These are phyloP conservation scores for Xylaria sp. DNA, from an alignment of 2,329 filamentous ascomycete genomes.

Conservation along the genomic window DNA sequence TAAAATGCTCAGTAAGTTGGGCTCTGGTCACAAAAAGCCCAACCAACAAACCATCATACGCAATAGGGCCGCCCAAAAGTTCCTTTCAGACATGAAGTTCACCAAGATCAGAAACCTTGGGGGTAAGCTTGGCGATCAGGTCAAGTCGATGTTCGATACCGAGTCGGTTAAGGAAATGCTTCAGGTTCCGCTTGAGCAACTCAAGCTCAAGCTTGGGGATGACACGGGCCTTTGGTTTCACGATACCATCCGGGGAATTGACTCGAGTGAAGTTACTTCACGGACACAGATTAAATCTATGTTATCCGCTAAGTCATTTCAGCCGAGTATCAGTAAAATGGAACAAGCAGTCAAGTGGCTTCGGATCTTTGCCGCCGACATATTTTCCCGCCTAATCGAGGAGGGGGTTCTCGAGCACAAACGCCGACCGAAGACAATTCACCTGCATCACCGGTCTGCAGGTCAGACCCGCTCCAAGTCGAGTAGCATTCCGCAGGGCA, in stretches of 20 bases:
- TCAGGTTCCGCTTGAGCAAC: conserved; percentile 75
- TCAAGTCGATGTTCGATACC: conserved; percentile 82
- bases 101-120: conserved; percentile 96
- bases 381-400: conserved; percentile 88
- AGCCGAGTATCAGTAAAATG: conserved; percentile 79
- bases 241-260: conserved; percentile 84
- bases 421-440: conserved; percentile 85
- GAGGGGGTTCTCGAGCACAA: conserved; percentile 91
- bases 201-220: conserved; percentile 82
- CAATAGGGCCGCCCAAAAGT: conserved; percentile 81
- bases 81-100: conserved; percentile 87
- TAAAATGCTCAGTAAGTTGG: conserved; percentile 95
- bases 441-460: conserved; percentile 81
- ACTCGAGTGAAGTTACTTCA: conserved; percentile 87
- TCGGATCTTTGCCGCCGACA: conserved; percentile 90
- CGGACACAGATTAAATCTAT: conserved; percentile 96
- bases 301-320: conserved; percentile 95
- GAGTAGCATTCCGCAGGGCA: conserved; percentile 80
- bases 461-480: conserved; percentile 80
- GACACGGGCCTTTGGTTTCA: conserved; percentile 90
- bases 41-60: conserved; percentile 95
- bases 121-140: conserved; percentile 90
- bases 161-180: conserved; percentile 83
- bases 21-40: conserved; percentile 91
- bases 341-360: conserved; percentile 89